phyloP scores from a whole-genome alignment of 2,329 filamentous ascomycete genomes.

The Septoria petroselini region DNA sequence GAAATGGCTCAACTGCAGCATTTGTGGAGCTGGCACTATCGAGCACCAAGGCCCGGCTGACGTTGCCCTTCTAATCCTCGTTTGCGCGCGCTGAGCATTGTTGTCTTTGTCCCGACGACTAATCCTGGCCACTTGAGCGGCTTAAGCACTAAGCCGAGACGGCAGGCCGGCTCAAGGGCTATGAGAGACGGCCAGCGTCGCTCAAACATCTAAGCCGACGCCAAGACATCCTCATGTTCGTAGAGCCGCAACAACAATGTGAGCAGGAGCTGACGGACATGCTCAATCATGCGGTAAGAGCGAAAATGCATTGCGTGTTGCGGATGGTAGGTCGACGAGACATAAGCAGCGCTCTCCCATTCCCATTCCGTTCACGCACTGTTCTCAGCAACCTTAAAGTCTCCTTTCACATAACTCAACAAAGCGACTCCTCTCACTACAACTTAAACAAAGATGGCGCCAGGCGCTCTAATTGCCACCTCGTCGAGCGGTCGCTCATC shows the following conservation, averaged over 20 bases:
- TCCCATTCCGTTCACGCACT: background rate
- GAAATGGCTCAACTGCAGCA: background rate
- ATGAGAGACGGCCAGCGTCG: background rate
- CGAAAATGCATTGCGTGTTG: constrained; percentile 1
- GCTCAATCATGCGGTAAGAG: constrained; percentile 1
- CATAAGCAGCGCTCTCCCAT: constrained; percentile 10
- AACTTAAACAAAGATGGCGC: constrained; percentile 35
- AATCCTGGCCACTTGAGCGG: background rate
- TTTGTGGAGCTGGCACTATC: background rate
- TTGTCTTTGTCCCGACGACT: background rate
- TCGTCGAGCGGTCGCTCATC: constrained; percentile 32
- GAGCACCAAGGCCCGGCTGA: constrained; percentile 3
- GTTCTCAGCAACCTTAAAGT: background rate
- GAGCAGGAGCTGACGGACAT: constrained; percentile 12
- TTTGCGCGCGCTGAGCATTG: background rate
- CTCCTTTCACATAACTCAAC: constrained; percentile 3
- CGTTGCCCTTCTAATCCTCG: constrained; percentile 4
- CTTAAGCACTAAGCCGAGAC: constrained; percentile 11
- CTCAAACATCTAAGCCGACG: background rate
- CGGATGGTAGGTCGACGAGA: constrained; percentile 9
- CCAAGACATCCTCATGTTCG: background rate
- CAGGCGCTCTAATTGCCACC: constrained; percentile 38
- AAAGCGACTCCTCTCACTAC: background rate
- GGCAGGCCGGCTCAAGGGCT: too few species aligned
- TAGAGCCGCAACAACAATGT: constrained; percentile 9